Evolutionary conservation across 768 basidiomycete genomes (phyloP).

Genomic region (Lactarius vividus): DNA sequence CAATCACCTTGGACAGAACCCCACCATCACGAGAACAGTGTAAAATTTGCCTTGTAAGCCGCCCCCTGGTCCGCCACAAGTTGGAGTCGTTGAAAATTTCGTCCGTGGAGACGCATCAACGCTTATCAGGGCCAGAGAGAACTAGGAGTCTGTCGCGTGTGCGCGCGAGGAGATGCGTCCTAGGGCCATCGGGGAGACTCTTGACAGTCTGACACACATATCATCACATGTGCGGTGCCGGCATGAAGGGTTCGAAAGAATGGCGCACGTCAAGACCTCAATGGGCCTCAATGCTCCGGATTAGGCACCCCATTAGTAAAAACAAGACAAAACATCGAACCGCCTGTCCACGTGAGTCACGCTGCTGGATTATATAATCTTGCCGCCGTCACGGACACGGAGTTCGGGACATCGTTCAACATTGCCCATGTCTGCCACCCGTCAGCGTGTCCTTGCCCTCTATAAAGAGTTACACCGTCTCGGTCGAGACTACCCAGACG

Average conservation of each 20-base stretch:
- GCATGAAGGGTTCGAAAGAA: too few species aligned
- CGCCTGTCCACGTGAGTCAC: background rate
- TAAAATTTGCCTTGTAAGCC: background rate
- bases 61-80: background rate
- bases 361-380: background rate
- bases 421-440: conserved; percentile 37
- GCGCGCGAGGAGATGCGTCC: background rate
- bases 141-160: background rate
- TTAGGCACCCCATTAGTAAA: too few species aligned
- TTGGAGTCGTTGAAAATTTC: background rate
- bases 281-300: too few species aligned
- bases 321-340: too few species aligned
- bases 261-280: background rate
- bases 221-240: background rate
- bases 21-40: background rate
- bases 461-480: conserved; percentile 84
- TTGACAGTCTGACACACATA: background rate
- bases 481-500: conserved; percentile 80
- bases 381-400: background rate
- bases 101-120: background rate
- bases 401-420: background rate
- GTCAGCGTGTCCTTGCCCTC: conserved; percentile 63
- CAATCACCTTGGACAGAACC: background rate
- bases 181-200: background rate
- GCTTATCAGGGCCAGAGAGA: background rate